phyloP scores from a whole-genome alignment of 202 grass and related monocot genomes.

The Sporobolus alterniflorus region DNA sequence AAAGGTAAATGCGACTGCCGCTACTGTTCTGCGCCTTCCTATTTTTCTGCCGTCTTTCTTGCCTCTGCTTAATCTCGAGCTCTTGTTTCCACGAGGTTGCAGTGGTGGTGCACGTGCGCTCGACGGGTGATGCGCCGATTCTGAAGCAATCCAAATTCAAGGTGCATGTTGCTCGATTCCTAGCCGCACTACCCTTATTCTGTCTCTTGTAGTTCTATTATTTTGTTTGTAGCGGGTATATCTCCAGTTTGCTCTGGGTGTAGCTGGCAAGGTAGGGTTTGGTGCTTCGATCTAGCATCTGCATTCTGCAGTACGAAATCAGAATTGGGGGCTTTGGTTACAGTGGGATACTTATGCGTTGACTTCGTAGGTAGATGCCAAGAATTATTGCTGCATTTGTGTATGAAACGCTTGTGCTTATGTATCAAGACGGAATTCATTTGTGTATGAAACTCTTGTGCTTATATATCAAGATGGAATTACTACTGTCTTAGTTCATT shows the following conservation, averaged over 20 bases:
- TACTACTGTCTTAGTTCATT: not conserved
- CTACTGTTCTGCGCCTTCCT: not conserved
- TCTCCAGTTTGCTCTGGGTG: not conserved
- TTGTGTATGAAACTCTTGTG: not conserved
- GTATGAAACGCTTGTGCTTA: not conserved
- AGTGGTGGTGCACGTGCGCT: conserved; percentile 81
- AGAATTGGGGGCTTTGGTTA: not conserved
- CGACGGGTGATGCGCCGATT: conserved; percentile 72
- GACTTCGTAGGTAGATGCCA: not conserved
- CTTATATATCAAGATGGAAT: not conserved
- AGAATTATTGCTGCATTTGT: not conserved
- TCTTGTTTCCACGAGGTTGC: not conserved
- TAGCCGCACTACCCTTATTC: not conserved
- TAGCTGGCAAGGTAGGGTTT: conserved; percentile 13
- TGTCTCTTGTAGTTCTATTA: not conserved
- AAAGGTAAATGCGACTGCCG: conserved; percentile 33
- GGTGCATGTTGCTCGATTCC: conserved; percentile 24
- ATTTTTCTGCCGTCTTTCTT: not conserved
- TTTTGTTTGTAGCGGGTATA: not conserved
- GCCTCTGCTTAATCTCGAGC: not conserved
- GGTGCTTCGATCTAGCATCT: not conserved
- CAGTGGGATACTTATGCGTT: not conserved
- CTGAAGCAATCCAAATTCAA: conserved; percentile 90
- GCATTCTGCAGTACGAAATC: not conserved
- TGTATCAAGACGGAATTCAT: too few species aligned